A percentile compares a stretch with the other conserved stretches of the same genome.
Conservation (phyloP, 1,284 basidiomycete species). For the Pseudomicrostroma phylloplanum region DNA sequence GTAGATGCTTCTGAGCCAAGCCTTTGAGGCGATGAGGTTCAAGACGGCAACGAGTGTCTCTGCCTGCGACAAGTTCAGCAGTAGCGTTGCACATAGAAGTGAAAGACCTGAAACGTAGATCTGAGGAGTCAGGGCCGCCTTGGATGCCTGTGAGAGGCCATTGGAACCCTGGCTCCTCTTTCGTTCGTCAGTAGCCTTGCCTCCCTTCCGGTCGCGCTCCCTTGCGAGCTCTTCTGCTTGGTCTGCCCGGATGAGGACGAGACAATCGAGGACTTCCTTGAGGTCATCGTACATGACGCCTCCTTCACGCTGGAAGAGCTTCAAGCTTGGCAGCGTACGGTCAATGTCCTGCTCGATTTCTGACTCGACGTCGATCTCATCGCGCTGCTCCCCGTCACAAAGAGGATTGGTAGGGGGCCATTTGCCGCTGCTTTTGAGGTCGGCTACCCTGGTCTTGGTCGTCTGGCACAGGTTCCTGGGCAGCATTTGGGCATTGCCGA, state of each 20-base stretch:
- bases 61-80: constrained; percentile 71
- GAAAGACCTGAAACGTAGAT: constrained; percentile 45
- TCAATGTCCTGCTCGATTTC: constrained; percentile 71
- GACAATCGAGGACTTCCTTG: constrained; percentile 78
- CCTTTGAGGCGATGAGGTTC: constrained; percentile 59
- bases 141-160: not conserved
- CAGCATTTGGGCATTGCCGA: constrained; percentile 80
- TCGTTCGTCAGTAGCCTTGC: not conserved
- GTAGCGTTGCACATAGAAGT: constrained; percentile 73
- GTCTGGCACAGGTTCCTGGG: constrained; percentile 47
- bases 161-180: not conserved
- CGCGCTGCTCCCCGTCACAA: constrained; percentile 54
- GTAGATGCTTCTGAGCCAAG: constrained; percentile 42
- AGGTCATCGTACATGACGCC: constrained; percentile 82
- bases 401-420: constrained; percentile 56
- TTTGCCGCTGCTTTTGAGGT: constrained; percentile 58
- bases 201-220: constrained; percentile 18
- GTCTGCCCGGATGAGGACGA: constrained; percentile 82
- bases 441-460: constrained; percentile 62
- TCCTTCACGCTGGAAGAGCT: constrained; percentile 70
- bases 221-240: constrained; percentile 55
- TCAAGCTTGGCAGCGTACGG: constrained; percentile 74
- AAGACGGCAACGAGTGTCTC: constrained; percentile 78
- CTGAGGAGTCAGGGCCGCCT: not conserved
- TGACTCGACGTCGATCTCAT: constrained; percentile 59